These are phyloP conservation scores for Aureobasidium uvarum DNA, from an alignment of 2,329 filamentous ascomycete species.

Conservation along the genomic window DNA sequence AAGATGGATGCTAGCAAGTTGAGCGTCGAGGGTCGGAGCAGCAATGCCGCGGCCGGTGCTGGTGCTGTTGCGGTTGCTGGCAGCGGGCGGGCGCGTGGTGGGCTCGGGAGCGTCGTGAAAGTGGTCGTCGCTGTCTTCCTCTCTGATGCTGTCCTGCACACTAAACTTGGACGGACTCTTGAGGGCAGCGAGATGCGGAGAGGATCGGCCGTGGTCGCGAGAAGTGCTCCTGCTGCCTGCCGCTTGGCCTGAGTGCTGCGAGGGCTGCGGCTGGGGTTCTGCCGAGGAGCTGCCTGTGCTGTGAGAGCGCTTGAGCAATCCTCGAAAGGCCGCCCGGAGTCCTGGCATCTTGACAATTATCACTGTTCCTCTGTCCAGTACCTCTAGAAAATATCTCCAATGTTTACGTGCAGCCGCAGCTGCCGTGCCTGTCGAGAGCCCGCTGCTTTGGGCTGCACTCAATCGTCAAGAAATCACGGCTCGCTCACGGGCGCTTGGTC, in stretches of 20 bases:
- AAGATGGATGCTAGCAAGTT: slow-evolving; percentile 27
- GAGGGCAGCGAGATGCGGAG: not conserved
- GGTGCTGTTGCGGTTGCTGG: slow-evolving; percentile 6
- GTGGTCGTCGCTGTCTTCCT: slow-evolving; percentile 13
- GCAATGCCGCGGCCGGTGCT: not conserved
- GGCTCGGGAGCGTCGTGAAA: slow-evolving; percentile 19
- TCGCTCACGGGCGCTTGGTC: slow-evolving; percentile 5
- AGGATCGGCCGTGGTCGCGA: not conserved
- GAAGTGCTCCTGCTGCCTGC: slow-evolving; percentile 13
- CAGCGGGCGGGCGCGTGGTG: not conserved
- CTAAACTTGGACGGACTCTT: slow-evolving; percentile 24
- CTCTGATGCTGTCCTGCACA: slow-evolving; percentile 20
- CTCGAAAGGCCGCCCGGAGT: slow-evolving; percentile 9
- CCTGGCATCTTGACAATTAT: not conserved
- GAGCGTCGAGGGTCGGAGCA: not conserved
- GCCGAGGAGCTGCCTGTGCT: slow-evolving; percentile 23
- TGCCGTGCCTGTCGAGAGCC: not conserved
- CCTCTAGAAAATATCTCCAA: not conserved
- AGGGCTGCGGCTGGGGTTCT: slow-evolving; percentile 4
- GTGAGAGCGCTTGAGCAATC: slow-evolving; percentile 12
- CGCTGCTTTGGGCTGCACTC: slow-evolving; percentile 9
- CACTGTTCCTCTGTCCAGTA: not conserved
- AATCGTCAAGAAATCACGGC: slow-evolving; percentile 16
- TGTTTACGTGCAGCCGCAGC: slow-evolving; percentile 8
- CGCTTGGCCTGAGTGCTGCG: not conserved